phyloP scores from a whole-genome alignment of 495 filamentous ascomycete genomes.

The Penicillium taxi region DNA sequence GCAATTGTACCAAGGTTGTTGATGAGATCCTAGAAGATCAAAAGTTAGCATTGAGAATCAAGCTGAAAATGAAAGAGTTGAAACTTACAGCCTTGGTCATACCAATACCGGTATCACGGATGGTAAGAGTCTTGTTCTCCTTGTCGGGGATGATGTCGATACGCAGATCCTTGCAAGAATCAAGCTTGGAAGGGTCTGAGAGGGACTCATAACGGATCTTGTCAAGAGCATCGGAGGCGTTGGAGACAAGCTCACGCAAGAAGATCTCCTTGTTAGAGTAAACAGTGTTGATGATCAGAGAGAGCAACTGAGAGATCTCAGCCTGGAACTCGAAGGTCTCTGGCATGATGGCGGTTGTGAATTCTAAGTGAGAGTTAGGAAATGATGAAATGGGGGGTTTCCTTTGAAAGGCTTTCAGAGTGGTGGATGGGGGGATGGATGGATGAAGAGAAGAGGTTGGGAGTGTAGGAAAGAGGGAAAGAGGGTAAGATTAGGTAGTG shows the following conservation, averaged over 20 bases:
- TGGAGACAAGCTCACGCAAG: slow-evolving; percentile 94
- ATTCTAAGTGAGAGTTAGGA: not conserved
- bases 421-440: not conserved
- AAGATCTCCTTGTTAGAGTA: slow-evolving; percentile 99
- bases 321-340: slow-evolving; percentile 99
- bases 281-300: slow-evolving; percentile 99
- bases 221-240: slow-evolving; percentile 96
- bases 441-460: not conserved
- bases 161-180: slow-evolving; percentile 90
- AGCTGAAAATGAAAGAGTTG: too few species aligned
- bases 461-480: not conserved
- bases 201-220: slow-evolving; percentile 99
- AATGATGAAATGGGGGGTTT: too few species aligned
- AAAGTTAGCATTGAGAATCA: slow-evolving; percentile 5
- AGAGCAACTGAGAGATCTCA: slow-evolving; percentile 99
- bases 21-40: slow-evolving; percentile 69
- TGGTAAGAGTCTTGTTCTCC: slow-evolving; percentile 93
- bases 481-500: not conserved
- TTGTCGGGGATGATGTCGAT: slow-evolving; percentile 98
- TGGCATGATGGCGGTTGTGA: slow-evolving; percentile 58
- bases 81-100: slow-evolving; percentile 99
- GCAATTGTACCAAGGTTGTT: slow-evolving; percentile 99
- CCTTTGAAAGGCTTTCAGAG: slow-evolving; percentile 6
- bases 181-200: slow-evolving; percentile 94
- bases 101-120: slow-evolving; percentile 96